Conservation (phyloP, 805 yeast genomes). For the Kodamaea lidongshanica region DNA sequence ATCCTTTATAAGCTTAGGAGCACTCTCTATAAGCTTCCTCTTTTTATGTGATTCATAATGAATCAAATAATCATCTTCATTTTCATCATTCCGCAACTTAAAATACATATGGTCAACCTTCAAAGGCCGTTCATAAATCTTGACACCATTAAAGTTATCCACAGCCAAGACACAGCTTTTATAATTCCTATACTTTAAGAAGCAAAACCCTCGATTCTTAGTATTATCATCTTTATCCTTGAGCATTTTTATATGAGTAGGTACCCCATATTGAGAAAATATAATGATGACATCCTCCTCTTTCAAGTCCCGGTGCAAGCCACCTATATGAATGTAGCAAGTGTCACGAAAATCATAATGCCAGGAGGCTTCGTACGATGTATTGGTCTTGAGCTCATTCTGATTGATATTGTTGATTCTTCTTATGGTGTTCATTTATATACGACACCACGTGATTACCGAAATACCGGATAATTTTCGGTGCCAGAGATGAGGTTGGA, state of each 20-base stretch:
- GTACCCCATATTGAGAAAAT: constrained; percentile 87
- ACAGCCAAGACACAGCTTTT: constrained; percentile 77
- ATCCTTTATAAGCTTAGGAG: constrained; percentile 3
- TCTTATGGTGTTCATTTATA: constrained; percentile 31
- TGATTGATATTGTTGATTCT: constrained; percentile 55
- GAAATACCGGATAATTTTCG: too few relatives aligned
- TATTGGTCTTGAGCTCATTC: constrained; percentile 57
- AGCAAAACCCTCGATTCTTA: constrained; percentile 69
- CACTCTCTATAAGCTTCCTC: constrained; percentile 5
- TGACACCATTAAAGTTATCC: constrained; percentile 76
- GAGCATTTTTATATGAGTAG: constrained; percentile 64
- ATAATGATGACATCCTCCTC: constrained; percentile 73
- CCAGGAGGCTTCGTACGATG: constrained; percentile 72
- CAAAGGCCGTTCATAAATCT: constrained; percentile 42
- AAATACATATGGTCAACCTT: constrained; percentile 71
- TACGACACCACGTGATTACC: constrained; percentile 1
- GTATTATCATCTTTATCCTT: constrained; percentile 58
- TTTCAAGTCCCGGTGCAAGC: constrained; percentile 54
- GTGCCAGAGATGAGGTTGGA: constrained; percentile 7
- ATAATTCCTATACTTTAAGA: constrained; percentile 76
- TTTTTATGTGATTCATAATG: constrained; percentile 16
- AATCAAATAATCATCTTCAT: constrained; percentile 37
- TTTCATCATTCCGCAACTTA: constrained; percentile 47
- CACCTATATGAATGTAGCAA: constrained; percentile 73
- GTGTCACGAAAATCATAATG: constrained; percentile 77